Base-by-base conservation (phyloP, 1,284 basidiomycete genomes). In the Volvariella volvacea region DNA sequence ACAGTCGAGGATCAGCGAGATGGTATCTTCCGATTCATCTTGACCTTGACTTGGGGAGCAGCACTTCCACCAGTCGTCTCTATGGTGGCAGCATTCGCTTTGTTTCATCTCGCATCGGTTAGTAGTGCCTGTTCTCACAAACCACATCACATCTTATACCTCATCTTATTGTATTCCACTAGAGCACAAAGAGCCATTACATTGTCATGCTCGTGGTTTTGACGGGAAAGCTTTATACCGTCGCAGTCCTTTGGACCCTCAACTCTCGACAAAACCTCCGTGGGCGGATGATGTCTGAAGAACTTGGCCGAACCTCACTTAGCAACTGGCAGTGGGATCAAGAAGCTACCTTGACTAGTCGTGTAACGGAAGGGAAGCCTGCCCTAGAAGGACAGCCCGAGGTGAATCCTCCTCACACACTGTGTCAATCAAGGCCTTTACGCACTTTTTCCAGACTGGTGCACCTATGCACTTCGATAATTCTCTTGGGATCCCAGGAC, bases 181-280 rank as follows among this genome's bases (percentile, higher is more conserved):
- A 46, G 19, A 37, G 43, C 30, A n/a, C 34, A 10, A 19, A 61
- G 39, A 60, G 68, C 40, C 66, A 74, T 48, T 62, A 75, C 14
- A 66, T 72, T 39, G 51, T 74, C 3, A 66, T 74, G 50, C 75
- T 77, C 52, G 60, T 70, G 30, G 52, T 76, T 15, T 55, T 74
- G 43, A 71, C 71, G 1, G 74, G 71, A 34, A 77, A 77, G 52
- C 61, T 76, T 45, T 76, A 74, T 32, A 61, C 64, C 6, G 62
- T 74, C 39, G 71, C 71, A 8, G 62, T 75, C 49, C 54, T 76
- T 34, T 67, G 69, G 20, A 70, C 69, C 1, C 53, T 75, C 17
- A 75, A 75, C 55, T 65, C 67, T 28, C 61, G 74, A 22, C 54
- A 53, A 17, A 58, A 61, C 32, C 58, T 75, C 41, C 68, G 71